phyloP scores from a whole-genome alignment of 129 eudicot genomes.

The Pittosporum tobira region DNA sequence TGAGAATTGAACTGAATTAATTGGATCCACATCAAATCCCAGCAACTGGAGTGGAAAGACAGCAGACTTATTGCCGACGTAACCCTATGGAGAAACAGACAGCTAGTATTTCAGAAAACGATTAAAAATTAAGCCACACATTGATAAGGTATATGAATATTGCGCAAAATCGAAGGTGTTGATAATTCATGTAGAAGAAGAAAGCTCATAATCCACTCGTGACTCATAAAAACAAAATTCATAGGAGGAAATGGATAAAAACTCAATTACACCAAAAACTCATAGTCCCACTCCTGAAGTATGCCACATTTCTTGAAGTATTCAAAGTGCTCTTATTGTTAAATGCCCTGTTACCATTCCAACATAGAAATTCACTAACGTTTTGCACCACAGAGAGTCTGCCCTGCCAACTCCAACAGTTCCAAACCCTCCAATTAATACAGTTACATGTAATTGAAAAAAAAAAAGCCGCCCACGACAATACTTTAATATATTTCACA shows the following conservation, averaged over 20 bases:
- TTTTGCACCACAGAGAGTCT: background rate
- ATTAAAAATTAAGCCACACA: background rate
- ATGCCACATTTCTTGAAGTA: background rate
- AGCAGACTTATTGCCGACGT: slow-evolving; percentile 95
- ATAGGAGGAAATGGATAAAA: background rate
- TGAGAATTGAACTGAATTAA: slow-evolving; percentile 93
- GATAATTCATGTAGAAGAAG: background rate
- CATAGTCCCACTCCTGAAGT: background rate
- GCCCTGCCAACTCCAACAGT: no score
- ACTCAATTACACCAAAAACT: no score
- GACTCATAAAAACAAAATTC: background rate
- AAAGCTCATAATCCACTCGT: background rate
- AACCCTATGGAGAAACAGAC: slow-evolving; percentile 43
- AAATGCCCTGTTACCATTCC: background rate
- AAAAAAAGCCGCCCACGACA: no score
- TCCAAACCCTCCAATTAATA: no score
- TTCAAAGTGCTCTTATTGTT: background rate
- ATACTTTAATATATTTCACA: no score
- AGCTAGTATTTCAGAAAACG: background rate
- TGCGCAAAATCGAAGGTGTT: background rate
- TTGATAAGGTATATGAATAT: background rate
- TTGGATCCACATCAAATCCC: slow-evolving; percentile 94
- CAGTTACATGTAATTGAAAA: no score
- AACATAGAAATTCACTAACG: background rate
- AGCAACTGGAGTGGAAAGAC: slow-evolving; percentile 90